phyloP scores from a whole-genome alignment of 768 basidiomycete species.

The Mycena rebaudengoi region DNA sequence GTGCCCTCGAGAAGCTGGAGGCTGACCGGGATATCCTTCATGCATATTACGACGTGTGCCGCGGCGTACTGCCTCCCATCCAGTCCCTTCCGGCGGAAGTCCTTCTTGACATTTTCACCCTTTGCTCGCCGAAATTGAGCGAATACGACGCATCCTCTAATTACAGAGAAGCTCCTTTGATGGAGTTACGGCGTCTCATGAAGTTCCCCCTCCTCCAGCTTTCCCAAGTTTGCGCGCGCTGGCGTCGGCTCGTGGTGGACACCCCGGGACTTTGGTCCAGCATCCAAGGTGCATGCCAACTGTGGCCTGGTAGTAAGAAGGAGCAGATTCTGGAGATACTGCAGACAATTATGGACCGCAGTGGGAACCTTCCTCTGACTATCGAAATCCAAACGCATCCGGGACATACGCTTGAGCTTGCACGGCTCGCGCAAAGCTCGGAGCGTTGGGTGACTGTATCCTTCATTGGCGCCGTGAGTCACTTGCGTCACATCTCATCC shows the following conservation, averaged over 20 bases:
- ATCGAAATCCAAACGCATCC: too few species aligned
- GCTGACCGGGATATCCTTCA: not conserved
- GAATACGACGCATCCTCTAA: not conserved
- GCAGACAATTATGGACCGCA: not conserved
- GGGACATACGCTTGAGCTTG: too few species aligned
- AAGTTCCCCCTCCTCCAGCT: not conserved
- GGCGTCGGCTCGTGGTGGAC: not conserved
- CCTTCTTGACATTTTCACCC: not conserved
- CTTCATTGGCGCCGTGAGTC: too few species aligned
- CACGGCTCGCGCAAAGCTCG: too few species aligned
- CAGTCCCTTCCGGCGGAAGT: not conserved
- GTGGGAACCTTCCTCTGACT: not conserved
- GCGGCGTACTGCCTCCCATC: not conserved
- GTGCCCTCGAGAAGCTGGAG: not conserved
- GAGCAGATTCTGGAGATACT: not conserved
- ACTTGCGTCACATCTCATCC: too few species aligned
- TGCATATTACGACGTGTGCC: not conserved
- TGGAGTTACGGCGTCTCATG: not conserved
- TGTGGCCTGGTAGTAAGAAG: not conserved
- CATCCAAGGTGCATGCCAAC: too few species aligned
- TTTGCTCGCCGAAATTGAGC: not conserved
- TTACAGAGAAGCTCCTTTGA: not conserved
- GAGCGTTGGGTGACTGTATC: too few species aligned
- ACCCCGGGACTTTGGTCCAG: not conserved
- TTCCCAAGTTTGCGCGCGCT: not conserved